Conservation (phyloP, 768 basidiomycete genomes). For the Nidularia pulvinata region DNA sequence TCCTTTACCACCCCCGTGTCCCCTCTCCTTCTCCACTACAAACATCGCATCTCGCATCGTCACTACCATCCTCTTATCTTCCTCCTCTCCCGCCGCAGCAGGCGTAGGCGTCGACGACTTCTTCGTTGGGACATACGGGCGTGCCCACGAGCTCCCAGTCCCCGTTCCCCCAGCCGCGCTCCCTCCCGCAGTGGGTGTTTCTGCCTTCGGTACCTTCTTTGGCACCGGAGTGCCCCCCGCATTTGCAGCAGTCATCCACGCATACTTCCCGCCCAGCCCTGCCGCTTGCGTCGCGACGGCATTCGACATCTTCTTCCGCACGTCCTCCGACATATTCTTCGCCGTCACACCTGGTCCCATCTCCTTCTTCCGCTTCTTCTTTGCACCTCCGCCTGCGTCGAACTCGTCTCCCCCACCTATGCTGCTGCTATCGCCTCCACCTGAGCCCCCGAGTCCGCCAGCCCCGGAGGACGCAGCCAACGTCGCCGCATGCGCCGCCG, state of each 20-base stretch:
- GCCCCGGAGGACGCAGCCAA: conserved; percentile 58
- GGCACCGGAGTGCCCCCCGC: conserved; percentile 36
- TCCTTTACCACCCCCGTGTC: conserved; percentile 81
- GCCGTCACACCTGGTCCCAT: conserved; percentile 78
- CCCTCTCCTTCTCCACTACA: conserved; percentile 80
- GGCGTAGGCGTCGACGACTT: conserved; percentile 22
- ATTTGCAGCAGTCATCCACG: conserved; percentile 83
- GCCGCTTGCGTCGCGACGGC: conserved; percentile 88
- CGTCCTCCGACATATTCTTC: conserved; percentile 89
- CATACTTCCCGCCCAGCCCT: conserved; percentile 80
- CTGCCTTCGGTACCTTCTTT: conserved; percentile 19
- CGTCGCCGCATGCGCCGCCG: conserved; percentile 68
- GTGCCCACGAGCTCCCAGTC: conserved; percentile 53
- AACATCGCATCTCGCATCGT: conserved; percentile 86
- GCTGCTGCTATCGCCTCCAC: conserved; percentile 23
- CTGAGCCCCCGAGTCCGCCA: no score
- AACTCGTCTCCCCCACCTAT: conserved; percentile 6
- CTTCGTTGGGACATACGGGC: conserved; percentile 65
- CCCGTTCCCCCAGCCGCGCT: conserved; percentile 17
- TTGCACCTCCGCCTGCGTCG: conserved; percentile 52
- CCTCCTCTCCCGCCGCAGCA: conserved; percentile 53
- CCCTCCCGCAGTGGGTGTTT: conserved; percentile 19
- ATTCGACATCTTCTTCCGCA: conserved; percentile 90
- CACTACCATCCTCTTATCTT: conserved; percentile 57
- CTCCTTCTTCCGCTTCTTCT: conserved; percentile 85